phyloP scores from a whole-genome alignment of 345 rosid species.

The Euphorbia tirucalli region DNA sequence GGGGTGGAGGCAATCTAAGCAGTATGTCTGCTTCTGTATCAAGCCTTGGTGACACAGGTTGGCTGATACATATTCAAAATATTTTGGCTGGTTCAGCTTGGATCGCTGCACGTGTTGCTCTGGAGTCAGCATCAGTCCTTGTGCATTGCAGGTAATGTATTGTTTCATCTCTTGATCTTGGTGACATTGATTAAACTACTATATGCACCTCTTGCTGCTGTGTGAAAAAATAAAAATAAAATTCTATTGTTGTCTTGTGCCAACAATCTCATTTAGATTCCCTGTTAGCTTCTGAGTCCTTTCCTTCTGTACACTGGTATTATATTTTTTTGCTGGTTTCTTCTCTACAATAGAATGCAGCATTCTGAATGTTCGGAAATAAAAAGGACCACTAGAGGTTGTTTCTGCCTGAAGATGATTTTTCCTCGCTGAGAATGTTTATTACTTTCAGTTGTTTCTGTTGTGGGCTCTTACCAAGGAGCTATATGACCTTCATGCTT shows the following conservation, averaged over 20 bases:
- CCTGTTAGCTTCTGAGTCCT: neutral
- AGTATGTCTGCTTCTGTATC: slow-evolving; percentile 99
- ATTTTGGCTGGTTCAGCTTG: slow-evolving; percentile 98
- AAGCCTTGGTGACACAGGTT: slow-evolving; percentile 93
- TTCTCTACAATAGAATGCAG: neutral
- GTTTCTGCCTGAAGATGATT: neutral
- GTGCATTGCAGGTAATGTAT: slow-evolving; percentile 86
- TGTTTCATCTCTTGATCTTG: neutral
- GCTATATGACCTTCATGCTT: neutral
- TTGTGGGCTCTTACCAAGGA: neutral
- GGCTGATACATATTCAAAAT: slow-evolving; percentile 95
- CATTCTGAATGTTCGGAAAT: neutral
- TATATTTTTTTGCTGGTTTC: neutral
- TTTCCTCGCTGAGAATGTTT: neutral
- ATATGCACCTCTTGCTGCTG: neutral
- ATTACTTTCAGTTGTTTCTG: neutral
- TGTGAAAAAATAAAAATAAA: neutral
- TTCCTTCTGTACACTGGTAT: neutral
- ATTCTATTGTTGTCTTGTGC: neutral
- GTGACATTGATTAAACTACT: neutral
- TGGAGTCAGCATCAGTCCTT: slow-evolving; percentile 94
- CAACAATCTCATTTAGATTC: neutral
- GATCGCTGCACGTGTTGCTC: slow-evolving; percentile 90
- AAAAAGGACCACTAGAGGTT: neutral
- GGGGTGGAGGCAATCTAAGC: slow-evolving; percentile 99